phyloP scores from a whole-genome alignment of 768 basidiomycete genomes.

The Pulveroboletus sp. region DNA sequence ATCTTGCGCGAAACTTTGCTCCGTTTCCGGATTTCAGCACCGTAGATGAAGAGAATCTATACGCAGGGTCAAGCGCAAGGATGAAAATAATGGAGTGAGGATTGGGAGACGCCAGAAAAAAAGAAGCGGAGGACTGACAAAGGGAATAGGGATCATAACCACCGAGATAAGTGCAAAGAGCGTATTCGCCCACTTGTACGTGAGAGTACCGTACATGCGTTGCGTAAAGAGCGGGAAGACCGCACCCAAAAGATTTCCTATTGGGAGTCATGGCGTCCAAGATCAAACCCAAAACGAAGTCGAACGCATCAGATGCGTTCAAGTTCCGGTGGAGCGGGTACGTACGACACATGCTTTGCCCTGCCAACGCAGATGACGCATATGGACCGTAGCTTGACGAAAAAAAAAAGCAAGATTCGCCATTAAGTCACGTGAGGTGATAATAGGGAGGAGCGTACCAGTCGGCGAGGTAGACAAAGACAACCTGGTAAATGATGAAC shows the following conservation, averaged over 20 bases:
- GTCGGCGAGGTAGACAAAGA: constrained; percentile 63
- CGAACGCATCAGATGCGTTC: constrained; percentile 8
- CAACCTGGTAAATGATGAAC: constrained; percentile 56
- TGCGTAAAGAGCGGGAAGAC: constrained; percentile 63
- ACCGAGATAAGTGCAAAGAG: constrained; percentile 52
- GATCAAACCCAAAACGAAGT: constrained; percentile 17
- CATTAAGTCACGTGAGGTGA: neutral
- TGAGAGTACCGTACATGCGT: constrained; percentile 55
- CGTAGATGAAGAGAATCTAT: constrained; percentile 30
- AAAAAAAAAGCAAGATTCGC: neutral
- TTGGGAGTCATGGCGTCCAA: neutral
- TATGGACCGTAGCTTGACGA: constrained; percentile 49
- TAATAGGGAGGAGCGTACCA: constrained; percentile 41
- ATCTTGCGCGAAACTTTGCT: constrained; percentile 27
- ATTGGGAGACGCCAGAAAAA: neutral
- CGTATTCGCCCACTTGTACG: constrained; percentile 60
- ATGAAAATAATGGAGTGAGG: neutral
- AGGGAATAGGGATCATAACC: constrained; percentile 59
- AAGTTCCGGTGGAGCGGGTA: constrained; percentile 1
- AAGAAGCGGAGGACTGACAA: constrained; percentile 35
- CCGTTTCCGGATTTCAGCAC: constrained; percentile 30
- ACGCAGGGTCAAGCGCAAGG: neutral
- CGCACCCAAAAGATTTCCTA: constrained; percentile 49
- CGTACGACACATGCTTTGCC: constrained; percentile 59
- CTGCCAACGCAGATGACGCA: constrained; percentile 68